Evolutionary conservation across 495 filamentous ascomycete species (phyloP).

Genomic region (Tricharina praecox): DNA sequence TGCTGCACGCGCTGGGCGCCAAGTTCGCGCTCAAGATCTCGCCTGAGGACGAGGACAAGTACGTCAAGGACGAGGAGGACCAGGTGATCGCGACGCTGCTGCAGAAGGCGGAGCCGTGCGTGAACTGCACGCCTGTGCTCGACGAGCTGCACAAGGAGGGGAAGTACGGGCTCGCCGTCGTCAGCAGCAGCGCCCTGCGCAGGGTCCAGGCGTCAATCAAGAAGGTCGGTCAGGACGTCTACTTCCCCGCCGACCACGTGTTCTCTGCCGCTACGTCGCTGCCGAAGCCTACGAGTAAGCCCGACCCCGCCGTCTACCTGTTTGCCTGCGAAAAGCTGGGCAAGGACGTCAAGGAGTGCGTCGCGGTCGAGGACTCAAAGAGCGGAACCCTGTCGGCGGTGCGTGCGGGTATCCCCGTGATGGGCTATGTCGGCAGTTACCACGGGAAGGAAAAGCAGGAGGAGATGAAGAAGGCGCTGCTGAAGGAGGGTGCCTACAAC

Average conservation of each 20-base stretch:
- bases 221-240: conserved; percentile 65
- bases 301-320: conserved; percentile 83
- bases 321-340: conserved; percentile 59
- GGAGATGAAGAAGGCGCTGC: conserved; percentile 53
- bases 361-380: conserved; percentile 83
- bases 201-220: conserved; percentile 65
- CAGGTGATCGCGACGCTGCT: conserved; percentile 66
- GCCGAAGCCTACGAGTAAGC: conserved; percentile 66
- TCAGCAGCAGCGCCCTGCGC: conserved; percentile 60
- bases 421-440: conserved; percentile 82
- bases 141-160: conserved; percentile 42
- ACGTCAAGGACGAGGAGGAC: conserved; percentile 66
- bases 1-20: conserved; percentile 58
- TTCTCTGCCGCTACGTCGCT: conserved; percentile 75
- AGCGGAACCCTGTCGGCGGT: conserved; percentile 66
- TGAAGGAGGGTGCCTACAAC: conserved; percentile 44
- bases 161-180: conserved; percentile 66
- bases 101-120: conserved; percentile 53
- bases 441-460: conserved; percentile 47
- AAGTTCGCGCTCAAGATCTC: conserved; percentile 58
- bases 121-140: conserved; percentile 52
- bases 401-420: conserved; percentile 63
- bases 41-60: conserved; percentile 51
- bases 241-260: conserved; percentile 55
- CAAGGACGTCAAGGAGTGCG: conserved; percentile 55